A percentile compares a stretch with the other conserved stretches of the same genome.
Evolutionary conservation across 495 filamentous ascomycete genomes (phyloP).

Genomic region (Penicillium maclennaniae): DNA sequence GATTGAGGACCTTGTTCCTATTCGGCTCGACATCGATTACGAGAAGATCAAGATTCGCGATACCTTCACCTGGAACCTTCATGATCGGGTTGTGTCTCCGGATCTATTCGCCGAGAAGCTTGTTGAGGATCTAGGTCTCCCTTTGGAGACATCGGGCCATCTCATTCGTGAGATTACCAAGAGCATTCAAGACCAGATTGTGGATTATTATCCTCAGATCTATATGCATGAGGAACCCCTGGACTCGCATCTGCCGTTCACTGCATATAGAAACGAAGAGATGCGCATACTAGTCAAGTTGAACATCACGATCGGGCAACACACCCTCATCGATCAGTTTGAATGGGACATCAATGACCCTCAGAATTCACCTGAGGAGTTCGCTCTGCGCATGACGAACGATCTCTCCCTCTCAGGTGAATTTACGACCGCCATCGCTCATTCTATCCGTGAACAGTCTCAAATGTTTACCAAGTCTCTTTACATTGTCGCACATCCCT

Average conservation of each 20-base stretch:
- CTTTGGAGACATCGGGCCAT: conserved; percentile 56
- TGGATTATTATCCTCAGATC: conserved; percentile 87
- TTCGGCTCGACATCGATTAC: conserved; percentile 90
- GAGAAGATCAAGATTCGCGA: conserved; percentile 94
- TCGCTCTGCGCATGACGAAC: conserved; percentile 80
- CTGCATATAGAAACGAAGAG: conserved; percentile 95
- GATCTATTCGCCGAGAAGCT: conserved; percentile 84
- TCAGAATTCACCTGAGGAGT: conserved; percentile 87
- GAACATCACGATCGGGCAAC: conserved; percentile 94
- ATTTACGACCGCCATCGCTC: conserved; percentile 95
- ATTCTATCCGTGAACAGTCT: conserved; percentile 91
- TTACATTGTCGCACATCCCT: conserved; percentile 88
- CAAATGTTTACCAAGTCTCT: conserved; percentile 92
- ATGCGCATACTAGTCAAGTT: conserved; percentile 94
- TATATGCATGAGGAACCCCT: conserved; percentile 86
- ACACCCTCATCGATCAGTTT: conserved; percentile 94
- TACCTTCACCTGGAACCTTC: conserved; percentile 98
- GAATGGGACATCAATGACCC: conserved; percentile 99
- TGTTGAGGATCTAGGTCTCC: conserved; percentile 85
- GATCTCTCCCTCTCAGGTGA: conserved; percentile 93
- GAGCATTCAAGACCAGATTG: conserved; percentile 83
- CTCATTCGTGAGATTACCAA: conserved; percentile 73
- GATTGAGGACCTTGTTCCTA: conserved; percentile 83
- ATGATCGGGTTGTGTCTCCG: conserved; percentile 74
- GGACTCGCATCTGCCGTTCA: conserved; percentile 86